Percentiles rank a stretch among this genome's conserved stretches.
Conservation (phyloP, 83 land plant genomes). For the Diphasiastrum complanatum region DNA sequence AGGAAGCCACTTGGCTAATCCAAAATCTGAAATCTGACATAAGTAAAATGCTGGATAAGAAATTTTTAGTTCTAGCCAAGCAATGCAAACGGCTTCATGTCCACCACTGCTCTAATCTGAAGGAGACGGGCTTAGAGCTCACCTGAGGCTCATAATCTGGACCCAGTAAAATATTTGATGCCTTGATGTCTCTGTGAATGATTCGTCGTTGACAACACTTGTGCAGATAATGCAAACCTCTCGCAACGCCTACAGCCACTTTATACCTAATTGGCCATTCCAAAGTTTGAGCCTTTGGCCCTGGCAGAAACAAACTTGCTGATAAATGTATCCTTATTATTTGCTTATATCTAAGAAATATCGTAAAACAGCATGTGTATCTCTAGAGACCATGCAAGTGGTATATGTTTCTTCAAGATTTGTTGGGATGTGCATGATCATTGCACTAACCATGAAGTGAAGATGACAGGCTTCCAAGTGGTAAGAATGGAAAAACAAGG, state of each 20-base stretch:
- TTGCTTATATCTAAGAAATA: too few species aligned
- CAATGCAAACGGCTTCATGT: not conserved
- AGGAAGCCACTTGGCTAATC: conserved; percentile 12
- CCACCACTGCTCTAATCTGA: too few species aligned
- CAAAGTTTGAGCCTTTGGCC: not conserved
- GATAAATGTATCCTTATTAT: too few species aligned
- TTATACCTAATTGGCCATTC: conserved; percentile 6
- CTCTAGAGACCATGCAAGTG: not conserved
- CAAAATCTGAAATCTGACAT: conserved; percentile 10
- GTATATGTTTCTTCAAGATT: not conserved
- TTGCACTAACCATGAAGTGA: conserved; percentile 53
- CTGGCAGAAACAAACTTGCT: conserved; percentile 5
- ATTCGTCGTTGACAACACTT: conserved; percentile 1
- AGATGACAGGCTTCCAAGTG: conserved; percentile 60
- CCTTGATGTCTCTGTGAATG: conserved; percentile 11
- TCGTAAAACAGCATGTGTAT: not conserved
- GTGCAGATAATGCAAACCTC: conserved; percentile 7
- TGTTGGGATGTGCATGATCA: not conserved
- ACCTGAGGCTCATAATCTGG: conserved; percentile 14
- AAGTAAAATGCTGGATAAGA: not conserved
- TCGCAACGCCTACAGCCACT: conserved; percentile 1
- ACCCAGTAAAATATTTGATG: conserved; percentile 12
- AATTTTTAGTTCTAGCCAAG: not conserved
- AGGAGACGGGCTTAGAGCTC: not conserved
- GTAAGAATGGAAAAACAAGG: conserved; percentile 63